phyloP scores from a whole-genome alignment of 805 yeast genomes.

The Scheffersomyces coipomensis region DNA sequence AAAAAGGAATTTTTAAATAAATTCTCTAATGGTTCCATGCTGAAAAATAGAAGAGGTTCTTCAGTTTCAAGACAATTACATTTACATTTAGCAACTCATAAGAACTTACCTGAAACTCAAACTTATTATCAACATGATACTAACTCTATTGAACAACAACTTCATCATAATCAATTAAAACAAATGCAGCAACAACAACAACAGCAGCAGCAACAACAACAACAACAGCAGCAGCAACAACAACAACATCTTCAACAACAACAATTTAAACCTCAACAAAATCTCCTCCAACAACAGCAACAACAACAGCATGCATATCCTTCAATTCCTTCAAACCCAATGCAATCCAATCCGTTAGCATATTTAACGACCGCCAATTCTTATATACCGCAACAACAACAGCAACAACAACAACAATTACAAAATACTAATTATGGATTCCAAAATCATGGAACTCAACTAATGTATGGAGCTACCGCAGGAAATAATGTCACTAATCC shows the following conservation, averaged over 20 bases:
- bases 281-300: slow-evolving; percentile 2
- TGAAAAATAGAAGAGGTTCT: slow-evolving; percentile 75
- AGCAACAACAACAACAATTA: slow-evolving; percentile 5
- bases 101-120: slow-evolving; percentile 49
- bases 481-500: not conserved
- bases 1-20: slow-evolving; percentile 81
- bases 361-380: slow-evolving; percentile 10
- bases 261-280: slow-evolving; percentile 1
- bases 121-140: slow-evolving; percentile 21
- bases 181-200: slow-evolving; percentile 12
- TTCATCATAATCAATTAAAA: slow-evolving; percentile 10
- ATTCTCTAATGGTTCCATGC: slow-evolving; percentile 71
- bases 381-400: slow-evolving; percentile 9
- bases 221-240: slow-evolving; percentile 4
- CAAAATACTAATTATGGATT: slow-evolving; percentile 3
- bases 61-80: slow-evolving; percentile 79
- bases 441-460: slow-evolving; percentile 7
- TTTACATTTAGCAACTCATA: slow-evolving; percentile 64
- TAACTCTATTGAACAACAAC: slow-evolving; percentile 13
- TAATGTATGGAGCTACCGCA: slow-evolving; percentile 1
- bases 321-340: slow-evolving; percentile 13
- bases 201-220: slow-evolving; percentile 14
- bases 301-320: slow-evolving; percentile 5
- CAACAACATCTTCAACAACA: slow-evolving; percentile 4
- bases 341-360: slow-evolving; percentile 20